These are phyloP conservation scores for Neovahlkampfia damariscottae DNA, from an alignment of 78 protist species.

Conservation along the genomic window DNA sequence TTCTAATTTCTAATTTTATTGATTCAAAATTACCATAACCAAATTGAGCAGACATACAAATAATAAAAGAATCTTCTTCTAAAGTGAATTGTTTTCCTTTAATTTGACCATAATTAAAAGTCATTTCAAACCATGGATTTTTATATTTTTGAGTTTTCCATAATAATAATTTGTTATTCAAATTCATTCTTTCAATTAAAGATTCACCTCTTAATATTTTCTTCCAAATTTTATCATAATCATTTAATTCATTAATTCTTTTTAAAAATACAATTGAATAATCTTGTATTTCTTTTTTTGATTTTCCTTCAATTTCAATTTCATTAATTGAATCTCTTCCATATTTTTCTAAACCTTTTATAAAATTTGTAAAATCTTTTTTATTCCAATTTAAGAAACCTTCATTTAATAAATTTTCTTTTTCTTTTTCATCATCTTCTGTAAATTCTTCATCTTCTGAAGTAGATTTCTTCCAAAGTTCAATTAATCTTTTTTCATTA, in stretches of 20 bases:
- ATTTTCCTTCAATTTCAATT: slow-evolving; percentile 42
- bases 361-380: slow-evolving; percentile 35
- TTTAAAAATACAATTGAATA: slow-evolving; percentile 46
- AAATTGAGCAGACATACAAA: slow-evolving; percentile 38
- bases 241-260: slow-evolving; percentile 25
- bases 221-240: slow-evolving; percentile 27
- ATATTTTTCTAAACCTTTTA: slow-evolving; percentile 45
- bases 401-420: neutral
- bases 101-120: slow-evolving; percentile 30
- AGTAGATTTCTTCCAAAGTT: too few relatives aligned
- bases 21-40: slow-evolving; percentile 64
- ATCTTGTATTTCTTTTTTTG: slow-evolving; percentile 34
- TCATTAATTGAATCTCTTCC: slow-evolving; percentile 33
- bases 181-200: slow-evolving; percentile 8
- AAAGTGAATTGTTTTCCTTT: slow-evolving; percentile 40
- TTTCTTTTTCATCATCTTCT: neutral
- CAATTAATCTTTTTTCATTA: slow-evolving; percentile 12
- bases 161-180: slow-evolving; percentile 18
- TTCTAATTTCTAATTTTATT: slow-evolving; percentile 38
- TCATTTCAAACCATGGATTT: slow-evolving; percentile 42
- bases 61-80: slow-evolving; percentile 58
- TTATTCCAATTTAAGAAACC: slow-evolving; percentile 52
- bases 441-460: slow-evolving; percentile 3
- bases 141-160: slow-evolving; percentile 13
- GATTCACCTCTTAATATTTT: slow-evolving; percentile 54